A percentile compares a stretch with the other conserved stretches of the same genome.
Conservation (phyloP, 352 stramenopile genomes). For the Poterioochromonas sp. region DNA sequence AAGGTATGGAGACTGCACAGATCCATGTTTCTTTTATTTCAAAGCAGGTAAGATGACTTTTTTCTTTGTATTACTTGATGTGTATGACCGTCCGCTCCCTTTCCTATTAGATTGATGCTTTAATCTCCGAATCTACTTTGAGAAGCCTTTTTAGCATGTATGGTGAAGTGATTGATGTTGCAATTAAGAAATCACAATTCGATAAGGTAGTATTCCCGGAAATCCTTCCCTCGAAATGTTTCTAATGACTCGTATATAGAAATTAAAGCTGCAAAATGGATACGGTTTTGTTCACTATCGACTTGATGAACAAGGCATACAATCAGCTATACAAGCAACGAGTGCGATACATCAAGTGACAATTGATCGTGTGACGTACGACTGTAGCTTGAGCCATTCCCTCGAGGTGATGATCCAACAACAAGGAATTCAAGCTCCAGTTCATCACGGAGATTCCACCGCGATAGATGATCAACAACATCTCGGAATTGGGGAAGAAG, state of each 20-base stretch:
- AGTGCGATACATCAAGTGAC: conserved; percentile 7
- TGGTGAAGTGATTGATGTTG: conserved; percentile 8
- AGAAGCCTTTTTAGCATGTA: not conserved
- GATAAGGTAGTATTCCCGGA: not conserved
- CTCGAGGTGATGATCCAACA: no score
- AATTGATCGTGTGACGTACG: conserved; percentile 13
- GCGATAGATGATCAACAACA: no score
- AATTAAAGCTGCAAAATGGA: not conserved
- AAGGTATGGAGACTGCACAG: not conserved
- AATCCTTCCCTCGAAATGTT: not conserved
- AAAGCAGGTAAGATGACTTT: not conserved
- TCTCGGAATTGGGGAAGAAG: no score
- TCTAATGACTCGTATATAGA: not conserved
- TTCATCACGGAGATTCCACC: no score
- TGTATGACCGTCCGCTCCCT: not conserved
- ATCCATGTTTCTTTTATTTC: conserved; percentile 20
- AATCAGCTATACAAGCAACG: not conserved
- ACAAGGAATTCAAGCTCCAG: no score
- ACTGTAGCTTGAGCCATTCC: not conserved
- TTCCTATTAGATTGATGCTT: not conserved
- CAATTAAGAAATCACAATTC: conserved; percentile 16
- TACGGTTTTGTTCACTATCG: conserved; percentile 16
- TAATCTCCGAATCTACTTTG: conserved; percentile 1
- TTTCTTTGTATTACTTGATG: not conserved
- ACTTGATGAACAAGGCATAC: not conserved